Base-by-base conservation (phyloP, 2,329 filamentous ascomycete genomes). In the Alternaria sp. region DNA sequence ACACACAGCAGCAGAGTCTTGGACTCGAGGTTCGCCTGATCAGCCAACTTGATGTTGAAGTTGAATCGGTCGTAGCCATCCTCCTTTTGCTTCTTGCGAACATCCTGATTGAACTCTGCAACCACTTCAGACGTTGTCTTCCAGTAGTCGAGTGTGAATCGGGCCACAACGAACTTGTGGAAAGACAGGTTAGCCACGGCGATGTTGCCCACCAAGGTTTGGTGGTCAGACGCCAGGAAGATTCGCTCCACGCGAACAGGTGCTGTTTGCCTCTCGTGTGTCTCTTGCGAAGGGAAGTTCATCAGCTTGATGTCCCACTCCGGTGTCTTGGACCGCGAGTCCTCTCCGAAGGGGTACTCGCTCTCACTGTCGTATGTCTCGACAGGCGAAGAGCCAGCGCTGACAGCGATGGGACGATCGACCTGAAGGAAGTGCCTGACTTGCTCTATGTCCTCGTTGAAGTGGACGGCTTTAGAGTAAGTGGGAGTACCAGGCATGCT, bases 401-500 rank as follows among this genome's bases (percentile, higher is more conserved):
- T 98, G 77, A 99, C 96, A 54, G 96, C 96, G n/a, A 97, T 89
- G 2, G 96, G 96, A 60, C 93, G 89, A 76, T 99, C 96, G 7
- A 97, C 90, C 77, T 97, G 93, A 21, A 97, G 84, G 80, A 99
- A 99, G 78, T 98, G 96, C 30, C 96, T 89, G 43, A 98, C 95
- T 73, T 98, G 95, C 81, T 98, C 96, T 43, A 98, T 88, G 76
- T 97, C 93, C 25, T 95, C 93, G 81, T 98, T 96, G 77, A 99
- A 99, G 81, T 99, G 96, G n/a, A 99, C 96, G 12, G 92, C 93
- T 81, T 99, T 99, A 70, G 91, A 91, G 77, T 95, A 98, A 9
- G 95, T 96, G 0, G 96, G 96, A 0, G 96, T 99, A 58, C 96
- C 96, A 9, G 96, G 96, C 93, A 98, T 97, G 83, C 95, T 98